Base-by-base conservation (phyloP, 306 rosid species). In the Dalbergia oliveri region DNA sequence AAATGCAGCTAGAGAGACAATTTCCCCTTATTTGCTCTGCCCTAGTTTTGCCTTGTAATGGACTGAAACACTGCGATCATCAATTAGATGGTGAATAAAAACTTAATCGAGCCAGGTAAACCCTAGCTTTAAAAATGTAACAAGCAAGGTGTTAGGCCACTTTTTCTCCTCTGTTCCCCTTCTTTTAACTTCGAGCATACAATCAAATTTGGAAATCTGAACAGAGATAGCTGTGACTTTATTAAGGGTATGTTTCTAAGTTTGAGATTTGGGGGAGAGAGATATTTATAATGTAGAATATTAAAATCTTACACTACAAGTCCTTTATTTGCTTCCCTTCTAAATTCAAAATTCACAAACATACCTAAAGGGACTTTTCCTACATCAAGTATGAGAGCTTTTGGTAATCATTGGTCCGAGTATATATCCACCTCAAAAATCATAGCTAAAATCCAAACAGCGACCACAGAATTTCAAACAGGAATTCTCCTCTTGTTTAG, bases 401-500 rank as follows among this genome's bases (percentile, higher is more conserved):
- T 37, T 15, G 44, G n/a, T 41, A 58, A 15, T 41, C 44, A 73
- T 8, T 59, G 43, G 59, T n/a, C 57, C 77, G 35, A 53, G n/a
- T 72, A 72, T 34, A 18, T 18, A 53, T 34, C 35, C 51, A 68
- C 18, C 26, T 37, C 7, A 23, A 39, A 39, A 6, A 66, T 66
- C 66, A 26, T 11, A 18, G 4, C 7, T 23, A 19, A 59, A 59
- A 11, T 8, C 11, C 62, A 56, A 7, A 56, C 31, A 6, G 23
- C 37, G 18, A 66, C 23, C 47, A 66, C 11, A 11, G 9, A 67
- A 67, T 67, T 19, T 19, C 72, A 67, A 7, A 67, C 53, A 67
- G 6, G 9, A 59, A 13, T 26, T 13, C 50, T 45, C 60, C 9
- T 11, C 4, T 68, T 3, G 11, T 44, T 44, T 34, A 15, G 64